Evolutionary conservation across 306 rosid species (phyloP).

Genomic region (Cercis canadensis): DNA sequence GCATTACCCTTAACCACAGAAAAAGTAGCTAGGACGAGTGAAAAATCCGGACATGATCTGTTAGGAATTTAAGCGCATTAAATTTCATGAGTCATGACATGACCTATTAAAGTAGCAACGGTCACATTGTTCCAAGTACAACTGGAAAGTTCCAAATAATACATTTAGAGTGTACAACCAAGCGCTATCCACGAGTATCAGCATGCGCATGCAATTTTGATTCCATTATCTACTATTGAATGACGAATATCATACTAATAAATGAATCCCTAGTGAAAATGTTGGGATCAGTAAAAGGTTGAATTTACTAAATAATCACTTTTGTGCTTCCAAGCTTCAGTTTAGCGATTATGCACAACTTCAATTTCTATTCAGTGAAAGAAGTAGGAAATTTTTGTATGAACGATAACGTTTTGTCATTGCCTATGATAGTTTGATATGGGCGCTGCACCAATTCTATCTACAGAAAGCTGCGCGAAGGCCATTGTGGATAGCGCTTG

Average conservation of each 20-base stretch:
- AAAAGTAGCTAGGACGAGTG: neutral
- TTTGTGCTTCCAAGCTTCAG: neutral
- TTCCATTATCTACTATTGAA: no score
- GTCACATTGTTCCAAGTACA: no score
- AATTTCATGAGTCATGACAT: no score
- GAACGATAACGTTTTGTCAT: neutral
- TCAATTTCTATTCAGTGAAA: neutral
- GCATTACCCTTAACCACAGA: no score
- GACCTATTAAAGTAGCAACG: no score
- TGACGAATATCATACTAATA: no score
- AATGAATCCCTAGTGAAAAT: neutral
- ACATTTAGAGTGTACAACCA: no score
- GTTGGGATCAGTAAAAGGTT: neutral
- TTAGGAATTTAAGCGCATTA: no score
- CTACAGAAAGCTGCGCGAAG: conserved; percentile 26
- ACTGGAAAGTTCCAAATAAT: no score
- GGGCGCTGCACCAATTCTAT: neutral
- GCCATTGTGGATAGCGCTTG: conserved; percentile 24
- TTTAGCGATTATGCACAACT: neutral
- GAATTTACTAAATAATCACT: neutral
- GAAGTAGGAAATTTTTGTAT: neutral
- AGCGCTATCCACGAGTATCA: no score
- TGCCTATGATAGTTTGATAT: neutral
- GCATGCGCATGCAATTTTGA: no score
- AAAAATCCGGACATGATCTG: neutral